Conservation (phyloP, 2,329 filamentous ascomycete species). For the Hypoxylon sp. region DNA sequence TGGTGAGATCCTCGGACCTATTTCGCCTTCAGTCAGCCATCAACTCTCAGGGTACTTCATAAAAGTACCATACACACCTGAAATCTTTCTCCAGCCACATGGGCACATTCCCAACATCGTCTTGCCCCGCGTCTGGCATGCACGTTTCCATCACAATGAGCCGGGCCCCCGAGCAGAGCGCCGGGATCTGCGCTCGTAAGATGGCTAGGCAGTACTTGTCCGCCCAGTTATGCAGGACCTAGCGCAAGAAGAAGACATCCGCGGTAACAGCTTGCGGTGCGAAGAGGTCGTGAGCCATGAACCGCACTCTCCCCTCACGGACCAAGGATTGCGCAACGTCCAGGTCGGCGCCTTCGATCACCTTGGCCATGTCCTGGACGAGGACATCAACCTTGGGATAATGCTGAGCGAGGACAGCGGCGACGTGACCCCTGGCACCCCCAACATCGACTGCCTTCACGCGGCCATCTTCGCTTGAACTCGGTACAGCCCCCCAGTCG, state of each 20-base stretch:
- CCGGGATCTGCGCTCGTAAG: conserved; percentile 38
- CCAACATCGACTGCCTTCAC: not conserved
- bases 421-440: not conserved
- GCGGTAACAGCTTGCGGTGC: no score
- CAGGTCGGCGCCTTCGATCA: not conserved
- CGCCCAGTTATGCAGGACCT: conserved; percentile 32
- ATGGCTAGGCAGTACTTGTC: conserved; percentile 37
- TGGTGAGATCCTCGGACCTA: conserved; percentile 48
- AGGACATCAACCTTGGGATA: not conserved
- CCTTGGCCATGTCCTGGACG: not conserved
- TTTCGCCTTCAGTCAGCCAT: no score
- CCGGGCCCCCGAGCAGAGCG: conserved; percentile 31
- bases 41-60: no score
- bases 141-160: conserved; percentile 37
- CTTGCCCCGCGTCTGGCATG: no score
- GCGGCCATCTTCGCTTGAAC: no score
- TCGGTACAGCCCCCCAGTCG: not conserved
- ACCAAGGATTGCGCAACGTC: not conserved
- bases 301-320: not conserved
- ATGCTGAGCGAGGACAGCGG: not conserved
- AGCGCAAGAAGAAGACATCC: not conserved
- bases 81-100: no score
- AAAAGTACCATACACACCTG: no score
- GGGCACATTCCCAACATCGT: no score
- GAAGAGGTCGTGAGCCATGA: not conserved